Percentiles rank a stretch among this genome's conserved stretches.
Evolutionary conservation across 2,329 filamentous ascomycete species (phyloP).

Genomic region (Byssoonygena ceratinophila): DNA sequence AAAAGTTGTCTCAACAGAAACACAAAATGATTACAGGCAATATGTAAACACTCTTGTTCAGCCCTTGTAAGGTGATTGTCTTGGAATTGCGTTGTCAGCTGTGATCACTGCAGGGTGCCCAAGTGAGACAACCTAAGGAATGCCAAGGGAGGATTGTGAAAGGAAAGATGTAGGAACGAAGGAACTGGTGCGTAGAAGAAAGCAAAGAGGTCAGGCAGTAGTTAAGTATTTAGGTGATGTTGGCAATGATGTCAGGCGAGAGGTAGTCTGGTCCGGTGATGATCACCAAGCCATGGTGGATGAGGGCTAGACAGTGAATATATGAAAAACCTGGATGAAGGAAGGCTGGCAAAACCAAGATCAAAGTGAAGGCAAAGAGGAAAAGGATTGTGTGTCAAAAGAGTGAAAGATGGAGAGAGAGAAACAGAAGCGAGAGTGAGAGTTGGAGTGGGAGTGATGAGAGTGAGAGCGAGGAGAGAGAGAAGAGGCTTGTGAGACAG

Average conservation of each 20-base stretch:
- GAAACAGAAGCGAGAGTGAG: background rate
- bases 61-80: background rate
- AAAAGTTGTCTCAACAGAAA: background rate
- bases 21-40: background rate
- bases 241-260: slow-evolving; percentile 14
- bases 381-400: background rate
- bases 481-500: slow-evolving; percentile 4
- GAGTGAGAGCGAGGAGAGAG: background rate
- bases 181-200: background rate
- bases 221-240: too few species aligned
- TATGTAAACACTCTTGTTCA: background rate
- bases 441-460: too few species aligned
- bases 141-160: background rate
- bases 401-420: background rate
- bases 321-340: slow-evolving; percentile 3
- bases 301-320: slow-evolving; percentile 2
- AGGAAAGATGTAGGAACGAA: background rate
- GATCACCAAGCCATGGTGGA: slow-evolving; percentile 11
- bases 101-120: background rate
- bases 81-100: background rate
- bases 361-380: slow-evolving; percentile 7
- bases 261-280: slow-evolving; percentile 18
- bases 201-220: background rate
- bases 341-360: slow-evolving; percentile 1
- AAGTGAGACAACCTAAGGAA: background rate